Percentiles rank a stretch among this genome's conserved stretches.
Evolutionary conservation across 1,284 basidiomycete genomes (phyloP).

Genomic region (Thecaphora thlaspeos): DNA sequence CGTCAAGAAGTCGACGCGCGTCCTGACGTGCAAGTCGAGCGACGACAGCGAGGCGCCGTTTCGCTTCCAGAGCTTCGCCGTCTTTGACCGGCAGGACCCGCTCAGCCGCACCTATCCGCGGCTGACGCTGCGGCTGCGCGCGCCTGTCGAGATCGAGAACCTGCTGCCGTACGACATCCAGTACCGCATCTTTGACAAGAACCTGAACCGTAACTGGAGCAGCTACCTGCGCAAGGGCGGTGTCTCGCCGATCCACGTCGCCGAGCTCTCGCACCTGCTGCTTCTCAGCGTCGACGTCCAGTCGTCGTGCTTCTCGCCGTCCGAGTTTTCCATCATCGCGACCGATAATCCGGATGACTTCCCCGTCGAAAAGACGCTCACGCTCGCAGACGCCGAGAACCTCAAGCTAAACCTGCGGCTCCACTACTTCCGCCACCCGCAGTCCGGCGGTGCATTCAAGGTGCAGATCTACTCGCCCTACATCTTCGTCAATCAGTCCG

Average conservation of each 20-base stretch:
- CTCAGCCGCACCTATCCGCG: slow-evolving; percentile 68
- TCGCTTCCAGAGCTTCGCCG: slow-evolving; percentile 89
- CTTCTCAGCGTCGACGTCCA: slow-evolving; percentile 87
- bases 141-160: slow-evolving; percentile 95
- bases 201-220: slow-evolving; percentile 76
- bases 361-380: slow-evolving; percentile 73
- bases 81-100: slow-evolving; percentile 72
- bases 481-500: slow-evolving; percentile 90
- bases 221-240: slow-evolving; percentile 92
- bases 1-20: slow-evolving; percentile 70
- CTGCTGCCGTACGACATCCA: slow-evolving; percentile 91
- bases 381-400: slow-evolving; percentile 73
- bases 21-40: slow-evolving; percentile 80
- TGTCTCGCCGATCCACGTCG: slow-evolving; percentile 93
- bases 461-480: slow-evolving; percentile 95
- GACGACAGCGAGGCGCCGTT: slow-evolving; percentile 84
- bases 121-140: slow-evolving; percentile 81
- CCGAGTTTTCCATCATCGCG: slow-evolving; percentile 96
- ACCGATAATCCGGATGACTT: slow-evolving; percentile 90
- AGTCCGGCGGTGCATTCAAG: slow-evolving; percentile 96
- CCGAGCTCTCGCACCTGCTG: slow-evolving; percentile 88
- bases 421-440: slow-evolving; percentile 75
- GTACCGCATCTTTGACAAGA: slow-evolving; percentile 92
- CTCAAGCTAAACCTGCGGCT: slow-evolving; percentile 79
- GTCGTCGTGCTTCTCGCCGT: slow-evolving; percentile 80